Percentiles rank a stretch among this genome's conserved stretches.
Evolutionary conservation across 257 asterid species (phyloP).

Genomic region (Scutellaria galericulata): DNA sequence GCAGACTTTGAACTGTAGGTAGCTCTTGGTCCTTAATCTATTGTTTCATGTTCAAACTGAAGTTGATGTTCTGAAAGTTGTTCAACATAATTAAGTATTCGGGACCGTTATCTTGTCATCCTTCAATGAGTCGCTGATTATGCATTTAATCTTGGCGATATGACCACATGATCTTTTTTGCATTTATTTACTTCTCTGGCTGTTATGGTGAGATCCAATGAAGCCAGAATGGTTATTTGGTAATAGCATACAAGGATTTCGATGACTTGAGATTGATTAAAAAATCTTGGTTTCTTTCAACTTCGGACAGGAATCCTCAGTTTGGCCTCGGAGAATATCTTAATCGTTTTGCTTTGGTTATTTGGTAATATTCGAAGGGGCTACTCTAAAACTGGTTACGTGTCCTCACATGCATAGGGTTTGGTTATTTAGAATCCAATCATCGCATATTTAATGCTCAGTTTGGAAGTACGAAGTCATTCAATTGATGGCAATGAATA

Average conservation of each 20-base stretch:
- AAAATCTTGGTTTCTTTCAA: neutral
- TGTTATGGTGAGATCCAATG: no score
- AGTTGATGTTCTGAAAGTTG: no score
- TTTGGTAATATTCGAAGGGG: no score
- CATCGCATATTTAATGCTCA: no score
- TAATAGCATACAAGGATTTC: neutral
- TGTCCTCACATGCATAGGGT: no score
- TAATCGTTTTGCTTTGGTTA: neutral
- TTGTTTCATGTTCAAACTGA: neutral
- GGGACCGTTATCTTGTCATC: no score
- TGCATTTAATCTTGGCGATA: neutral
- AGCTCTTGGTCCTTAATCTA: neutral
- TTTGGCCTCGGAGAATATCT: neutral
- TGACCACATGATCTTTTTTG: neutral
- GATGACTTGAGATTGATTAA: neutral
- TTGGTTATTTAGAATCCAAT: neutral
- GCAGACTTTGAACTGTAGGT: neutral
- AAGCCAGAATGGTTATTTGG: no score
- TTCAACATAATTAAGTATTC: no score
- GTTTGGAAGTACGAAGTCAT: neutral
- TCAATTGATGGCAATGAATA: neutral
- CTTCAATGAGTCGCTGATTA: no score
- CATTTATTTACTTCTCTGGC: neutral
- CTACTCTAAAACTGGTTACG: no score
- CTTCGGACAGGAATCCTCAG: neutral